These are phyloP conservation scores for Prunus salicina DNA, from an alignment of 306 rosid genomes.

Conservation along the genomic window DNA sequence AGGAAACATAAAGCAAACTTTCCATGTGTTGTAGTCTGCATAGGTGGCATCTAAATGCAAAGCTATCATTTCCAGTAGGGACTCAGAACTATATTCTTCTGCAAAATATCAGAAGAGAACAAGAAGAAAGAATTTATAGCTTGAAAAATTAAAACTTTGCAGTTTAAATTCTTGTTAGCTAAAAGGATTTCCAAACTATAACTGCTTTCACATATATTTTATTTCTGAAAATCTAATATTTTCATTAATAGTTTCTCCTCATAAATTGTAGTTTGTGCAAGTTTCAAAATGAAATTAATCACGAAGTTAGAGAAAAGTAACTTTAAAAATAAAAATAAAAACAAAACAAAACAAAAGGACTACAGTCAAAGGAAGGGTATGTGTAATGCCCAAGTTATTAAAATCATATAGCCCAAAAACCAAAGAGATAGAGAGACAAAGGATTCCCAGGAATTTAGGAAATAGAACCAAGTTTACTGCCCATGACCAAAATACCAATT, in stretches of 20 bases:
- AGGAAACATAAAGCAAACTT: constrained; percentile 61
- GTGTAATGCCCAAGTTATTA: neutral
- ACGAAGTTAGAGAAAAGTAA: neutral
- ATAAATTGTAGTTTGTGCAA: neutral
- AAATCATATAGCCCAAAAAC: neutral
- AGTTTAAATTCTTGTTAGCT: neutral
- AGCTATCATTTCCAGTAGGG: constrained; percentile 70
- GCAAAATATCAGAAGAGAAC: constrained; percentile 36
- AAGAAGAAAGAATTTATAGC: neutral
- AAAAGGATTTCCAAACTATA: neutral
- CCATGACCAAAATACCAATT: neutral
- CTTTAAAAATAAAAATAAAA: neutral
- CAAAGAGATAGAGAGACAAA: neutral
- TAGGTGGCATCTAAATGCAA: constrained; percentile 69
- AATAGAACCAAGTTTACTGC: neutral
- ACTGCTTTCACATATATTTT: neutral
- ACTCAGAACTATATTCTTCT: constrained; percentile 60
- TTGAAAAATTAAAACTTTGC: neutral
- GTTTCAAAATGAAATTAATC: neutral
- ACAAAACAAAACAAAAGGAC: neutral
- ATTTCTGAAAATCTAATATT: neutral
- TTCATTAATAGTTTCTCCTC: neutral
- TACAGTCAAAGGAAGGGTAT: neutral
- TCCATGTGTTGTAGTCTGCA: constrained; percentile 62
- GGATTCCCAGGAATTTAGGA: neutral